phyloP scores from a whole-genome alignment of 2,329 filamentous ascomycete species.

The Sordariomycetes sp. region DNA sequence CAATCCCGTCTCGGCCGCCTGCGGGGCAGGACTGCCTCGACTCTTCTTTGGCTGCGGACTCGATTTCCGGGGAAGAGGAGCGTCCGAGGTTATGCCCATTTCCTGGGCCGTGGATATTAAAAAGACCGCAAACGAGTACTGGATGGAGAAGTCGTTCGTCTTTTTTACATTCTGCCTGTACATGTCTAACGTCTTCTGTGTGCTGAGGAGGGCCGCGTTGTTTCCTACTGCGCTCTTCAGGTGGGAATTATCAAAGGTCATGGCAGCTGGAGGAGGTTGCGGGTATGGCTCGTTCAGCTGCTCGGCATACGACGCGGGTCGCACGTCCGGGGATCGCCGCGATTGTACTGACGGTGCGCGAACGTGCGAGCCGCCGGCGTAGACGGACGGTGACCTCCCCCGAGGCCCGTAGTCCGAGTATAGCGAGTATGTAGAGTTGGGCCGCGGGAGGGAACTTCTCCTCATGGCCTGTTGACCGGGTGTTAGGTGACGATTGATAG shows the following conservation, averaged over 20 bases:
- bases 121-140: constrained; percentile 94
- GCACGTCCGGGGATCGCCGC: constrained; percentile 40
- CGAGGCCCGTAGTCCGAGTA: constrained; percentile 55
- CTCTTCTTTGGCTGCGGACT: constrained; percentile 33
- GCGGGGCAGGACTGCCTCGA: constrained; percentile 29
- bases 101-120: constrained; percentile 83
- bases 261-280: constrained; percentile 55
- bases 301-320: constrained; percentile 42
- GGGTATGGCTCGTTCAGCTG: constrained; percentile 61
- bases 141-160: constrained; percentile 76
- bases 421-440: constrained; percentile 63
- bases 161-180: constrained; percentile 96
- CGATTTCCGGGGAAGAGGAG: constrained; percentile 28
- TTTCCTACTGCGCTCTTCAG: constrained; percentile 69
- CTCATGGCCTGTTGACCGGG: constrained; percentile 40
- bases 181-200: constrained; percentile 93
- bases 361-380: constrained; percentile 24
- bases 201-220: constrained; percentile 82
- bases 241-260: constrained; percentile 67
- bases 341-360: constrained; percentile 35
- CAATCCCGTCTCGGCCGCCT: constrained; percentile 26
- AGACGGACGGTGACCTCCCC: constrained; percentile 43
- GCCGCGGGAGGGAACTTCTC: constrained; percentile 50
- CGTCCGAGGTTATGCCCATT: constrained; percentile 43
- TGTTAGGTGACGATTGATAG: constrained; percentile 49